Evolutionary conservation across 306 rosid species (phyloP), one percentile per base, ranked within the genome.

Genomic region (Ormosia emarginata): DNA sequence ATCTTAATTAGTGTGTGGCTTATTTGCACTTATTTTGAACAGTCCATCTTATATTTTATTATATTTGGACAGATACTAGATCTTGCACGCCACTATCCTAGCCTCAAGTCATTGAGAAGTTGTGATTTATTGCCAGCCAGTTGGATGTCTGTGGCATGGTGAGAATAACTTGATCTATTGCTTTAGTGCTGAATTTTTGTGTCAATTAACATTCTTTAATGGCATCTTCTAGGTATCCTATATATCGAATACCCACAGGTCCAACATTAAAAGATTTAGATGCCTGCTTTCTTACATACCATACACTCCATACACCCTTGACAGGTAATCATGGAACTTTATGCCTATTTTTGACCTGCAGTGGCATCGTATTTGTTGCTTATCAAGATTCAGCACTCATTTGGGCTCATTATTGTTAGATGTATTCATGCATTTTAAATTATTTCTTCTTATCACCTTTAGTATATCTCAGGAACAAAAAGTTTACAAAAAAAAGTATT

Each of bases 121-220:
- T 93, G 97, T 83, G 98, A 95, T 83, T 80, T 95, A 81, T 82
- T 87, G 85, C 85, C 93, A 43, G 47, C 90, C 18, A 95, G 98
- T 88, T 95, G 98, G 98, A 83, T 95, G 81, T 91, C 95, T 67
- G 98, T 93, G 57, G 98, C 98, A 44, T 95, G 98, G 98, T 95
- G 83, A 77, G 84, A 62, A 41, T 66, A 61, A 77, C 65, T 73
- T 53, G 63, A 84, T 77, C 24, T 77, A 33, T 53, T 70, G 53
- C 34, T 75, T 11, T 56, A 55, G 37, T 47, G n/a, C 44, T 83
- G 67, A 59, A 62, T 83, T 39, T 67, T 66, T 73, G 18, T 82
- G 67, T 14, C 29, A 40, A 63, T 66, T 90, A 61, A 86, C 77
- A 24, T 67, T 61, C 14, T 79, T 62, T 68, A 34, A 66, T 87